Percentiles rank a stretch among this genome's conserved stretches.
Conservation (phyloP, 208 protist species). For the Porcisia hertigi region DNA sequence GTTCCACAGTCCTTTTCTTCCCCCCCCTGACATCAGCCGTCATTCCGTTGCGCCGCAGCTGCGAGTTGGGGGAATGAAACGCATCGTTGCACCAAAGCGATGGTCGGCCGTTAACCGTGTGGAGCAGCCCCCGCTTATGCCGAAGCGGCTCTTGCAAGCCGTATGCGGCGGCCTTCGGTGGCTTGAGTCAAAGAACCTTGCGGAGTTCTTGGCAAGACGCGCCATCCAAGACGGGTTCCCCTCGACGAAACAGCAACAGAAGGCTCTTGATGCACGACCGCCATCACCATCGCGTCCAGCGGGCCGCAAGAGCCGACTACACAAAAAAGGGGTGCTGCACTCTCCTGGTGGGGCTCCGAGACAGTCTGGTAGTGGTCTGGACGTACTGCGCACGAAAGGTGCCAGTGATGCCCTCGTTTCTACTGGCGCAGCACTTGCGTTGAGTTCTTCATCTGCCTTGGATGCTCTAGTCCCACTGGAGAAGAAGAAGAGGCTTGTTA, state of each 20-base stretch:
- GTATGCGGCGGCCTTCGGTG: constrained; percentile 78
- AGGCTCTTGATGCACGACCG: constrained; percentile 34
- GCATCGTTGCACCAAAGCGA: constrained; percentile 61
- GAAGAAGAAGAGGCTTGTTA: constrained; percentile 59
- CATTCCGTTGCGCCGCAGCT: neutral
- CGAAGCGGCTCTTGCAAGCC: constrained; percentile 81
- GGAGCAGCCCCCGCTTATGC: constrained; percentile 89
- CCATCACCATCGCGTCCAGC: constrained; percentile 13
- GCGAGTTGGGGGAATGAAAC: constrained; percentile 35
- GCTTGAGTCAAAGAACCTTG: constrained; percentile 68
- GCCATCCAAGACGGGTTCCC: constrained; percentile 75
- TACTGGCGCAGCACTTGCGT: neutral
- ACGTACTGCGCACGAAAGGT: neutral
- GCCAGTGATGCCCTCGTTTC: constrained; percentile 11
- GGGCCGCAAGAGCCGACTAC: neutral
- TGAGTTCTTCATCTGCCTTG: neutral
- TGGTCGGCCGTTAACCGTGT: constrained; percentile 72
- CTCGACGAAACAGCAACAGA: constrained; percentile 39
- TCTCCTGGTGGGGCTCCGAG: neutral
- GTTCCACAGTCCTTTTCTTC: neutral
- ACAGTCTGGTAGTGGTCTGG: neutral
- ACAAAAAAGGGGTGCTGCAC: neutral
- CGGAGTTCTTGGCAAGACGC: constrained; percentile 70
- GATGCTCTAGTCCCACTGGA: constrained; percentile 17
- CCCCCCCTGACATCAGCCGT: neutral